Evolutionary conservation across 2,329 filamentous ascomycete genomes (phyloP).

Genomic region (Talaromyces atroroseus): DNA sequence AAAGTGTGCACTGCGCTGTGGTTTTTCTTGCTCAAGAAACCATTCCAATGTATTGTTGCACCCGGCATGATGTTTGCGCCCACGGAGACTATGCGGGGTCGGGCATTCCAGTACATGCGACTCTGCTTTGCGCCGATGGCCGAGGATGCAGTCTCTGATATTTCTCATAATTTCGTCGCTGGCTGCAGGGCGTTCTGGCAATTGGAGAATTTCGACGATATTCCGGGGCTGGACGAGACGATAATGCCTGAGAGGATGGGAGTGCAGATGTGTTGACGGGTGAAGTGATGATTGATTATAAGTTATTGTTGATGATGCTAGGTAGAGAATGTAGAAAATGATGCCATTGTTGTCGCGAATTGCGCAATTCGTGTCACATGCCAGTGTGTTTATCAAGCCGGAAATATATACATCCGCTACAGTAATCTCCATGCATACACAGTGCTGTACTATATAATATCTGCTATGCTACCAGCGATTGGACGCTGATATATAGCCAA

Average conservation of each 20-base stretch:
- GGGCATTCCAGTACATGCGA: constrained; percentile 67
- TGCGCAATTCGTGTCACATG: too few species aligned
- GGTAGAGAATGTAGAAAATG: too few species aligned
- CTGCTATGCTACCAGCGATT: too few species aligned
- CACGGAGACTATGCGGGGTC: constrained; percentile 52
- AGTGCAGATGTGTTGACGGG: background rate
- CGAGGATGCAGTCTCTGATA: constrained; percentile 61
- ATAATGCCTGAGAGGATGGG: constrained; percentile 9
- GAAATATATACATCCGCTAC: too few species aligned
- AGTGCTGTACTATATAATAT: too few species aligned
- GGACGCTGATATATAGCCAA: too few species aligned
- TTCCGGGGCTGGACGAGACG: constrained; percentile 6
- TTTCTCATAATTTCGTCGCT: constrained; percentile 60
- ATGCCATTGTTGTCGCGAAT: too few species aligned
- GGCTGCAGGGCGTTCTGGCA: constrained; percentile 72
- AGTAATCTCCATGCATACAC: too few species aligned
- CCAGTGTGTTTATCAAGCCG: too few species aligned
- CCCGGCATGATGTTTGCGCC: constrained; percentile 72
- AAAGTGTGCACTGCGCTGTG: constrained; percentile 62
- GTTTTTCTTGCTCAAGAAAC: constrained; percentile 63
- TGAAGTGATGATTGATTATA: background rate
- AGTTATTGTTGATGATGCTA: background rate
- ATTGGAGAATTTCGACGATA: constrained; percentile 51
- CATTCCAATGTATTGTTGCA: constrained; percentile 63
- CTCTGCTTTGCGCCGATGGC: constrained; percentile 81